Conservation (phyloP, 192 early-diverging fungal species). For the Dimargaris cristalligena region DNA sequence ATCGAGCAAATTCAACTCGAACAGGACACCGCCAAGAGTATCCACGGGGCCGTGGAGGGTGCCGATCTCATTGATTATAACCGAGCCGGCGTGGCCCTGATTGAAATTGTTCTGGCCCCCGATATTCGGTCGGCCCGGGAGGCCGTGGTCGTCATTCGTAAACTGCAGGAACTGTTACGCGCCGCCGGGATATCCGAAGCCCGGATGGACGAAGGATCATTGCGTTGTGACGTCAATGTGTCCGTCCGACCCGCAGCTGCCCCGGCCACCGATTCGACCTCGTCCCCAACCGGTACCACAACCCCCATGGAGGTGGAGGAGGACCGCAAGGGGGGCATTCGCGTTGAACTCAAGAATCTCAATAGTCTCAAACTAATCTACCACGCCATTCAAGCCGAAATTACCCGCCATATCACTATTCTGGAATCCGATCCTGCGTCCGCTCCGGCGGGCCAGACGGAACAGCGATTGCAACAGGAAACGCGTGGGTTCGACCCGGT, state of each 20-base stretch:
- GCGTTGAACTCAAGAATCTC: constrained; percentile 66
- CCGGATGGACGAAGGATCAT: constrained; percentile 81
- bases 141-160: constrained; percentile 56
- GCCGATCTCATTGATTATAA: constrained; percentile 69
- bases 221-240: constrained; percentile 87
- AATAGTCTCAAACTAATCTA: constrained; percentile 54
- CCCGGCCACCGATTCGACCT: neutral
- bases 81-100: constrained; percentile 65
- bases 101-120: constrained; percentile 86
- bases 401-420: constrained; percentile 47
- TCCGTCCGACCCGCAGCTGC: constrained; percentile 37
- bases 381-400: constrained; percentile 66
- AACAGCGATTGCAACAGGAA: constrained; percentile 36
- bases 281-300: neutral
- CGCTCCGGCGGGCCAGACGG: neutral
- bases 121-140: constrained; percentile 64
- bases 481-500: constrained; percentile 64
- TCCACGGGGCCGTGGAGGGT: constrained; percentile 40
- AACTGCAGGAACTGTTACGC: constrained; percentile 56
- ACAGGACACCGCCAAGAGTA: constrained; percentile 81
- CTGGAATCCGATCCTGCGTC: constrained; percentile 19
- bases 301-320: too few species aligned
- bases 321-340: constrained; percentile 2
- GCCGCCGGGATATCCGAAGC: constrained; percentile 50
- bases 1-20: constrained; percentile 85